Percentiles rank a stretch among this genome's conserved stretches.
These are phyloP conservation scores for Metrosideros polymorpha DNA, from an alignment of 441 rosid species.

Conservation along the genomic window DNA sequence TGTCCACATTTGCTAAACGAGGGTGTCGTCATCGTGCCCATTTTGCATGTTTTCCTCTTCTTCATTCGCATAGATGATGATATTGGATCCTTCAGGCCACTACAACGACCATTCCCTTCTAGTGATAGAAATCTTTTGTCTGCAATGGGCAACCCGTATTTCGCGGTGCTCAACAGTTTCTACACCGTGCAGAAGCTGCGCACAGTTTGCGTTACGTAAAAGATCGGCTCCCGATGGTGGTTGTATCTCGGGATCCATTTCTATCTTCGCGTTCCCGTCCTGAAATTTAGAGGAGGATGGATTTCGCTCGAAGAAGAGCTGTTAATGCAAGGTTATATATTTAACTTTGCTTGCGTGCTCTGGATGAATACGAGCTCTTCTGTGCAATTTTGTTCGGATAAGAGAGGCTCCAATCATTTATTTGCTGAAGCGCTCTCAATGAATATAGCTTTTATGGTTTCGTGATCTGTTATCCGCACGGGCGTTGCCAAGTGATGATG, in stretches of 20 bases:
- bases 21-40: background rate
- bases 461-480: background rate
- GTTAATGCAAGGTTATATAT: background rate
- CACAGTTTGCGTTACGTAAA: no score
- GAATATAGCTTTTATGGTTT: no score
- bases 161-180: background rate
- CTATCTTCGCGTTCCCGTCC: background rate
- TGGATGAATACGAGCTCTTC: background rate
- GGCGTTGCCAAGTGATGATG: accelerated
- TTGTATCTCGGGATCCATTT: background rate
- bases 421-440: background rate
- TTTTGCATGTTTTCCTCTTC: background rate
- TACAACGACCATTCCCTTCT: background rate
- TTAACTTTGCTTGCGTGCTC: background rate
- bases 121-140: background rate
- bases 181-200: background rate
- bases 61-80: background rate
- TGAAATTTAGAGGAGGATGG: background rate
- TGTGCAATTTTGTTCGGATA: accelerated
- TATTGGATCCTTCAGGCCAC: background rate
- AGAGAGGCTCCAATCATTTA: background rate
- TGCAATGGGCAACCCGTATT: background rate
- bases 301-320: background rate
- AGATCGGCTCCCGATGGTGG: no score
- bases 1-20: background rate